Conservation (phyloP, 345 rosid genomes). For the Hevea brasiliensis region DNA sequence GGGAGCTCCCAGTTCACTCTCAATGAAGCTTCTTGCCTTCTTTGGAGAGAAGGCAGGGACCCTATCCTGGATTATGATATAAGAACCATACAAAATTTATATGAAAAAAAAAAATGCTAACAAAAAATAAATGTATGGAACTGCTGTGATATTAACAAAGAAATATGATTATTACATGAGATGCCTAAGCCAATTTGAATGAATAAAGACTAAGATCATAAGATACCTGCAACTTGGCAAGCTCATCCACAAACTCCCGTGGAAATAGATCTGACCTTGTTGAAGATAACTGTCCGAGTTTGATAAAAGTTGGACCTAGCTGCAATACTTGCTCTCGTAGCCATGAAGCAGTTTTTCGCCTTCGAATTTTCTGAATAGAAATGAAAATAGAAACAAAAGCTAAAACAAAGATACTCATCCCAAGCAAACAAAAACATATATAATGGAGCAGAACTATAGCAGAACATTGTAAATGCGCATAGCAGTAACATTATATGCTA, state of each 20-base stretch:
- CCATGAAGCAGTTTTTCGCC: conserved; percentile 82
- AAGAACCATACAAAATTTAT: conserved; percentile 4
- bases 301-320: conserved; percentile 97
- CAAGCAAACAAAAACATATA: background rate
- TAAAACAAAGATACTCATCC: background rate
- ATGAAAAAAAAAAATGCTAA: background rate
- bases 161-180: background rate
- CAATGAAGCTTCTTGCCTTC: conserved; percentile 69
- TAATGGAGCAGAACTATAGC: background rate
- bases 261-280: conserved; percentile 95
- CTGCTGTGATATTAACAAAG: background rate
- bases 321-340: conserved; percentile 81
- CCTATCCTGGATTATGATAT: conserved; percentile 56
- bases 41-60: conserved; percentile 92
- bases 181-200: background rate
- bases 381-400: conserved; percentile 21
- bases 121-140: background rate
- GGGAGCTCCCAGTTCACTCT: conserved; percentile 81
- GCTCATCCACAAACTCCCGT: conserved; percentile 88
- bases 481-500: background rate
- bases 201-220: conserved; percentile 3
- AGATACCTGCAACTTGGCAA: conserved; percentile 90
- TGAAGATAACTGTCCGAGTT: conserved; percentile 90
- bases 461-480: background rate
- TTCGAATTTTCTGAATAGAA: conserved; percentile 59